Conservation (phyloP, 202 grass and related monocot genomes). For the Schoenoplectus triqueter region DNA sequence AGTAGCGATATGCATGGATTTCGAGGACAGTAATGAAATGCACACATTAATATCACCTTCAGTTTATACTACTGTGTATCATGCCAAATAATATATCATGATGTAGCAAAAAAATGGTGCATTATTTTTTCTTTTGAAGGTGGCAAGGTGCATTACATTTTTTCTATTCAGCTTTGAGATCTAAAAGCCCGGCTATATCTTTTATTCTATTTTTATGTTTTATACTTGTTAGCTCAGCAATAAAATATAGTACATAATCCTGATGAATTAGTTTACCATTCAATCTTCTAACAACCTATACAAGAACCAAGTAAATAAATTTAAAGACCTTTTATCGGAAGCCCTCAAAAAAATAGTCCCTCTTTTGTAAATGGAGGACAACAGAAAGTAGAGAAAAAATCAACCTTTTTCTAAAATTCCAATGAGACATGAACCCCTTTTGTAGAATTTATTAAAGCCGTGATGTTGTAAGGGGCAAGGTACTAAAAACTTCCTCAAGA, state of each 20-base stretch:
- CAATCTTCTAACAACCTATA: constrained; percentile 13
- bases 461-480: constrained; percentile 19
- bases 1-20: constrained; percentile 12
- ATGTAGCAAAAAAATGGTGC: too few species aligned
- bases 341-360: background rate
- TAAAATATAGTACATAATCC: background rate
- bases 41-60: background rate
- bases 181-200: background rate
- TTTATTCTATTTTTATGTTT: background rate
- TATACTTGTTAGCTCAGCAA: background rate
- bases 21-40: background rate
- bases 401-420: constrained; percentile 16
- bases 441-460: constrained; percentile 3
- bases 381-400: background rate
- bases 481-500: background rate
- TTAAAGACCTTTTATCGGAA: background rate
- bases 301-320: background rate
- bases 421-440: background rate
- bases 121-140: too few species aligned
- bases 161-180: background rate
- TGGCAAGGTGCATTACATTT: too few species aligned
- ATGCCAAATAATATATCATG: background rate
- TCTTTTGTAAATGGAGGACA: background rate
- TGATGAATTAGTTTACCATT: background rate
- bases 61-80: background rate